These are phyloP conservation scores for Musa beccarii DNA, from an alignment of 176 grass and related monocot species.

Conservation along the genomic window DNA sequence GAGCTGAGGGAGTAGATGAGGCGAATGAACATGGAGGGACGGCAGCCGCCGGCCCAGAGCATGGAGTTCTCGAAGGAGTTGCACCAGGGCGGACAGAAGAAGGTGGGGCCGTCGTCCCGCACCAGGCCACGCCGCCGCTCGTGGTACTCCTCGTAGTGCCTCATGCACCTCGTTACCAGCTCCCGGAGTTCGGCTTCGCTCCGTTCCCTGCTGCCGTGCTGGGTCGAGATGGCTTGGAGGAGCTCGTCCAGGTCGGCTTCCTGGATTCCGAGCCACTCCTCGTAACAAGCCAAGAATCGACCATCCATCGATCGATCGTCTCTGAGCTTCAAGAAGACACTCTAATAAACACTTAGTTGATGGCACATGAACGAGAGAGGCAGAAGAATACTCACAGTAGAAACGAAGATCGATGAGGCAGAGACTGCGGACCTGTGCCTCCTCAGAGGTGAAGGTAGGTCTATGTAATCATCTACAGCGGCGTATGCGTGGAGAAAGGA, in stretches of 20 bases:
- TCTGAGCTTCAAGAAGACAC: background rate
- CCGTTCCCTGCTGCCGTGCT: background rate
- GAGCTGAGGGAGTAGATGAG: slow-evolving; percentile 57
- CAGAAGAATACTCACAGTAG: too few species aligned
- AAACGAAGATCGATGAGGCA: too few species aligned
- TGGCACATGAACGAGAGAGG: too few species aligned
- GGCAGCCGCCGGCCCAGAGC: slow-evolving; percentile 66
- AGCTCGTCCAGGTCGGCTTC: slow-evolving; percentile 8
- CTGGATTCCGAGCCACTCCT: slow-evolving; percentile 1
- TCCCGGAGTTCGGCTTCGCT: slow-evolving; percentile 36
- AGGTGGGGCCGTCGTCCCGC: slow-evolving; percentile 28
- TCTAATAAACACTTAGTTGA: background rate
- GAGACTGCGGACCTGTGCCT: too few species aligned
- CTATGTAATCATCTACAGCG: too few species aligned
- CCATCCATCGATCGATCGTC: background rate
- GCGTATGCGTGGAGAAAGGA: too few species aligned
- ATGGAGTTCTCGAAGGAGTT: slow-evolving; percentile 64
- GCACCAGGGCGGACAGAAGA: slow-evolving; percentile 69
- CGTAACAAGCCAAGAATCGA: background rate
- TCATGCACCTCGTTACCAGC: slow-evolving; percentile 39
- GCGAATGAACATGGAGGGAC: slow-evolving; percentile 49
- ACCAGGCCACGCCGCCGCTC: slow-evolving; percentile 22
- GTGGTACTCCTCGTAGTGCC: slow-evolving; percentile 47
- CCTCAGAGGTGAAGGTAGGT: too few species aligned
- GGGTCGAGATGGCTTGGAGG: background rate